These are phyloP conservation scores for Fusarium sp. DNA, from an alignment of 2,329 filamentous ascomycete species.

Conservation along the genomic window DNA sequence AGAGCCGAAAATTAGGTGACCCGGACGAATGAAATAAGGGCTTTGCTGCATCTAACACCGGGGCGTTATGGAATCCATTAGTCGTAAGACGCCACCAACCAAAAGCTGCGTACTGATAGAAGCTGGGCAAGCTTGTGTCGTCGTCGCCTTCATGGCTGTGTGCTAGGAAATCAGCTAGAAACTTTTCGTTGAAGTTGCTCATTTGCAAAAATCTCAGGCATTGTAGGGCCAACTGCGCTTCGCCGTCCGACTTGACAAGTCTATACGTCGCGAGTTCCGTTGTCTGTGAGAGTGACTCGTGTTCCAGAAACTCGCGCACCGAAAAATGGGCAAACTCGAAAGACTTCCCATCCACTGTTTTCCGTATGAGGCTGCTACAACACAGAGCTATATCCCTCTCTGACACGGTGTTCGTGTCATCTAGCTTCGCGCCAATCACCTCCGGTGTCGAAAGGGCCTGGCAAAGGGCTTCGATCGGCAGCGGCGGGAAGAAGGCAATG, in stretches of 20 bases:
- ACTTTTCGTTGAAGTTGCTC: not conserved
- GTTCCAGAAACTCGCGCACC: not conserved
- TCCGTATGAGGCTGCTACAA: slow-evolving; percentile 1
- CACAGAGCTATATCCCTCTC: not conserved
- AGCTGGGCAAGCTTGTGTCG: too few relatives aligned
- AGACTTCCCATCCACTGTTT: not conserved
- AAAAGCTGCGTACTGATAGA: too few relatives aligned
- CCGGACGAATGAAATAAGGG: too few relatives aligned
- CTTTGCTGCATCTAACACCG: too few relatives aligned
- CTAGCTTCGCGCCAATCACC: not conserved
- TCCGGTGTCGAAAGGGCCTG: not conserved
- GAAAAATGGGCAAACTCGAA: not conserved
- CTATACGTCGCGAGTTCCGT: not conserved
- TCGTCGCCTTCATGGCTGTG: too few relatives aligned
- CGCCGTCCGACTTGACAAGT: not conserved
- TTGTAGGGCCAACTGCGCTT: not conserved
- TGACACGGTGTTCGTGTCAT: not conserved
- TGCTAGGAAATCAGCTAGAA: not conserved
- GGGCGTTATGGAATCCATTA: too few relatives aligned
- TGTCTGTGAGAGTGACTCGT: not conserved
- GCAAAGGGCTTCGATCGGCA: not conserved
- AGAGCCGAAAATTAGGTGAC: too few relatives aligned
- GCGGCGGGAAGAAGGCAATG: not conserved
- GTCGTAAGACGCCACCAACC: too few relatives aligned
- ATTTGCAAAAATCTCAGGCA: not conserved